A percentile compares a stretch with the other conserved stretches of the same genome.
phyloP scores from a whole-genome alignment of 331 rosid species.

The Erythrophleum ivorense region DNA sequence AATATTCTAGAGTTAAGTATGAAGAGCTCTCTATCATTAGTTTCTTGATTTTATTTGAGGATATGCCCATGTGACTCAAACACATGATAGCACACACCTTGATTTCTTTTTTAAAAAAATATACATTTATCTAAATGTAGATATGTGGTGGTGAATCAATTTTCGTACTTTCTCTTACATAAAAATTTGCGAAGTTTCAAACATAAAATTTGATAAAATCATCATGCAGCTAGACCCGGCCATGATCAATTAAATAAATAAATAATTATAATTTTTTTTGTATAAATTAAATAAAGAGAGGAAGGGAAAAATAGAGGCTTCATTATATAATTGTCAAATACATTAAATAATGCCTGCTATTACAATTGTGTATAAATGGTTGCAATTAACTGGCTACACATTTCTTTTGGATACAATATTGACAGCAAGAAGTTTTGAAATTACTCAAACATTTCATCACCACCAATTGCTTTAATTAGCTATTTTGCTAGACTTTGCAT shows the following conservation, averaged over 20 bases:
- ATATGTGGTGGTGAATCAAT: not conserved
- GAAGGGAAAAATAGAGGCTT: not conserved
- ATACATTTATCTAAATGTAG: not conserved
- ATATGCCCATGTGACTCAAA: not conserved
- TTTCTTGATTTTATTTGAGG: not conserved
- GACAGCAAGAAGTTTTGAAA: not conserved
- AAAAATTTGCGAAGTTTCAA: not conserved
- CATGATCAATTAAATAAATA: not conserved
- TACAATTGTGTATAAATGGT: not conserved
- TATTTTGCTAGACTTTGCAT: conserved; percentile 9
- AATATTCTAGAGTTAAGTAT: not conserved
- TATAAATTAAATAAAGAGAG: not conserved
- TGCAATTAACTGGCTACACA: not conserved
- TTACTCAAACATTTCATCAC: not conserved
- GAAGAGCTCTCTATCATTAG: not conserved
- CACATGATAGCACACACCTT: not conserved
- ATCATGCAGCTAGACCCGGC: not conserved
- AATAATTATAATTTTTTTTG: no score
- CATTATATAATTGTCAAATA: not conserved
- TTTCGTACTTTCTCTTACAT: not conserved
- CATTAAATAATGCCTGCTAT: not conserved
- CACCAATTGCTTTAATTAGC: not conserved
- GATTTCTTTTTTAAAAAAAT: not conserved
- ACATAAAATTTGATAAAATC: not conserved
- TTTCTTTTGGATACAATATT: no score